Evolutionary conservation across 2,329 filamentous ascomycete species (phyloP).

Genomic region (Mycosphaerella sp.): DNA sequence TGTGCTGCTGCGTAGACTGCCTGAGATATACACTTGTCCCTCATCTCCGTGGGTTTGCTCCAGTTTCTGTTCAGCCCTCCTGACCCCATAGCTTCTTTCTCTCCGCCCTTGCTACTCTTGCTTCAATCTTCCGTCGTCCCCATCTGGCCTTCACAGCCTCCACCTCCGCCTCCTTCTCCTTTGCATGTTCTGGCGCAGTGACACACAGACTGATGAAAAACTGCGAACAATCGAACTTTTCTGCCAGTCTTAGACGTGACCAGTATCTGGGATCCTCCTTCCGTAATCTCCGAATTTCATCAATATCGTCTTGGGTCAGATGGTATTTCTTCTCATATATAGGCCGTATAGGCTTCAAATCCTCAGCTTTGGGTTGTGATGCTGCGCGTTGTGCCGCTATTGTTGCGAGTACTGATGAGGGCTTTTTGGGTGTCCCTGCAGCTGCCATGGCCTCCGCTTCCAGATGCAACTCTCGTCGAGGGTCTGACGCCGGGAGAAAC

Average conservation of each 20-base stretch:
- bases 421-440: conserved; percentile 9
- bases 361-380: conserved; percentile 12
- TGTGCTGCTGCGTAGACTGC: too few relatives aligned
- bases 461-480: conserved; percentile 33
- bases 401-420: conserved; percentile 16
- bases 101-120: conserved; percentile 54
- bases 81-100: conserved; percentile 56
- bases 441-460: conserved; percentile 20
- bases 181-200: conserved; percentile 41
- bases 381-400: conserved; percentile 23
- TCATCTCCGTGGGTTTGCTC: too few relatives aligned
- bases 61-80: conserved; percentile 42
- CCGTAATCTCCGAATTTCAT: conserved; percentile 53
- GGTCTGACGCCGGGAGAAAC: conserved; percentile 56
- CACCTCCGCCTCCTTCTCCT: conserved; percentile 41
- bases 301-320: conserved; percentile 50
- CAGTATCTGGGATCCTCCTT: conserved; percentile 51
- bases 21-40: too few relatives aligned
- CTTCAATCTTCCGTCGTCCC: conserved; percentile 54
- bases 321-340: conserved; percentile 56
- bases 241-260: conserved; percentile 54
- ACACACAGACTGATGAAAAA: conserved; percentile 58
- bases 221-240: conserved; percentile 56
- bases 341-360: conserved; percentile 47
- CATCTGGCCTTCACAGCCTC: conserved; percentile 53